These are phyloP conservation scores for Aphelidium insulamus DNA, from an alignment of 371 early-diverging fungal genomes.

Conservation along the genomic window DNA sequence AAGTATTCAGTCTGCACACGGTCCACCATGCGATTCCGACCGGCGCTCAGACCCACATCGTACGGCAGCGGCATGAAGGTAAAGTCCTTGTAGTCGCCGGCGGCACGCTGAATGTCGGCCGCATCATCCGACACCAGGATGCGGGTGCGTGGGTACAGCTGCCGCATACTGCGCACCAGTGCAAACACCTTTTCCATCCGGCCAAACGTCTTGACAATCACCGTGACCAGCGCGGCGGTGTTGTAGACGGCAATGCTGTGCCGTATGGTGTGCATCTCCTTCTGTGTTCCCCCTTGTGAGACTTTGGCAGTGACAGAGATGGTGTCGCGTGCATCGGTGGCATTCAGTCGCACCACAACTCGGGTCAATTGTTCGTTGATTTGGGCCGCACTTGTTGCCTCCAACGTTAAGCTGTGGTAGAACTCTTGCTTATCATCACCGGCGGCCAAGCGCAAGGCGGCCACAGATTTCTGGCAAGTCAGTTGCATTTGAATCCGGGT, in stretches of 20 bases:
- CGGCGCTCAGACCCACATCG: constrained; percentile 10
- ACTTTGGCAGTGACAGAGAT: too few species aligned
- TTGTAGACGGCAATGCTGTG: constrained; percentile 6
- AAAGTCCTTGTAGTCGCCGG: constrained; percentile 6
- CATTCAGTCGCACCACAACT: too few species aligned
- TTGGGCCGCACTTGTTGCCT: too few species aligned
- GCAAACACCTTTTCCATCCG: constrained; percentile 8
- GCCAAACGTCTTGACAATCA: constrained; percentile 9
- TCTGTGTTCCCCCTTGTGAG: too few species aligned
- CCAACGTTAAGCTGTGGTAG: too few species aligned
- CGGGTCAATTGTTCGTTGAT: too few species aligned
- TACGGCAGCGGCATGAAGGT: constrained; percentile 7
- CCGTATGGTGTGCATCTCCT: too few species aligned
- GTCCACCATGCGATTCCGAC: constrained; percentile 8
- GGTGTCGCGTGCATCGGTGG: too few species aligned
- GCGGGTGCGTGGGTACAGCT: constrained; percentile 5
- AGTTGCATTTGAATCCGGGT: too few species aligned
- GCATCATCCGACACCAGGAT: constrained; percentile 8
- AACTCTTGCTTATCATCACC: too few species aligned
- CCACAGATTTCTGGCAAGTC: too few species aligned
- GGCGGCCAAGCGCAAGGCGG: too few species aligned
- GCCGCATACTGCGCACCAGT: constrained; percentile 3
- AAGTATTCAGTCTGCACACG: constrained; percentile 7
- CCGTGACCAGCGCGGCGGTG: constrained; percentile 6
- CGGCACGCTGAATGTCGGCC: constrained; percentile 1